Conservation (phyloP, 179 eudicot genomes). For the Dionaea muscipula region DNA sequence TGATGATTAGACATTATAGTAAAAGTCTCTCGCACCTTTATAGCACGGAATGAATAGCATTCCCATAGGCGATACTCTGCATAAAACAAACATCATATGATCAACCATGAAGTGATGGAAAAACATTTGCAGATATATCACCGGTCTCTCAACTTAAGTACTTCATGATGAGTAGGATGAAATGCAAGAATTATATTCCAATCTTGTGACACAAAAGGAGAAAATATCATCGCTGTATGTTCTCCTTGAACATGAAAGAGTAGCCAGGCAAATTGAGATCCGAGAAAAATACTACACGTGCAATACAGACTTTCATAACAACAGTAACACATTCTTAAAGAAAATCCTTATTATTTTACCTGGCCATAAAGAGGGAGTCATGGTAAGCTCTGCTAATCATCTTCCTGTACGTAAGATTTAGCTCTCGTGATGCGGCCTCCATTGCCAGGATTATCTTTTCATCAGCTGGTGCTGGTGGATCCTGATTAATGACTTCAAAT, state of each 20-base stretch:
- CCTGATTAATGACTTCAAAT: constrained; percentile 78
- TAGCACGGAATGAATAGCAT: constrained; percentile 88
- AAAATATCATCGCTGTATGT: too few species aligned
- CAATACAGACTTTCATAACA: background rate
- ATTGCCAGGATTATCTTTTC: constrained; percentile 51
- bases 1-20: background rate
- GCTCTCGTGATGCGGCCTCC: constrained; percentile 64
- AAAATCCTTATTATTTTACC: constrained; percentile 36
- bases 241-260: too few species aligned
- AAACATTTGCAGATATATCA: background rate
- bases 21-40: constrained; percentile 36
- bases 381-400: constrained; percentile 99
- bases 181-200: too few species aligned
- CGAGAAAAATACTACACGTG: background rate
- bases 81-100: background rate
- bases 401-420: constrained; percentile 62
- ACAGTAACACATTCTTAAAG: background rate
- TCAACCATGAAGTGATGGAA: background rate
- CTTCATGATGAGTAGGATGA: too few species aligned
- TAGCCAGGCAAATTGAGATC: too few species aligned
- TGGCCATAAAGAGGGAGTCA: constrained; percentile 96
- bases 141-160: too few species aligned
- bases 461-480: constrained; percentile 84
- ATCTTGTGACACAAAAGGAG: too few species aligned
- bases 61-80: constrained; percentile 82